Conservation (phyloP, 2,329 filamentous ascomycete genomes). For the Monosporascus sp. region DNA sequence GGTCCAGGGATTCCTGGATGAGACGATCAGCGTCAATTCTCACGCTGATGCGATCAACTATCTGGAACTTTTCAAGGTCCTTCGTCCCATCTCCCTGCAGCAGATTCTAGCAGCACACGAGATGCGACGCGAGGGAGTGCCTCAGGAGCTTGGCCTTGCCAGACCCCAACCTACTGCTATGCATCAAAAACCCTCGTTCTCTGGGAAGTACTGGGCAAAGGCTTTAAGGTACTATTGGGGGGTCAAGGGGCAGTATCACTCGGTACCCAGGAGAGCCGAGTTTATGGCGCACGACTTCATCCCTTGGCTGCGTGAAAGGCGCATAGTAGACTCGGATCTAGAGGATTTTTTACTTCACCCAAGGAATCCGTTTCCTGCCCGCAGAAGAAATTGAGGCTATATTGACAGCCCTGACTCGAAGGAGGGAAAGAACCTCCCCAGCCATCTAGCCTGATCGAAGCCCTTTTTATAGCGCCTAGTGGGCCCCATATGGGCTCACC, state of each 20-base stretch:
- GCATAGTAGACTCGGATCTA: no score
- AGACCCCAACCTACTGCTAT: conserved; percentile 1
- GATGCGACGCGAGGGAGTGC: conserved; percentile 1
- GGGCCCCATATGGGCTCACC: no score
- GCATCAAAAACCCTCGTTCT: conserved; percentile 1
- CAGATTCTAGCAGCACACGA: conserved; percentile 2
- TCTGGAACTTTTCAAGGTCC: conserved; percentile 3
- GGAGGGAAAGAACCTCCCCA: no score
- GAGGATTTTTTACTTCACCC: no score
- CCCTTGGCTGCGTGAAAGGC: no score
- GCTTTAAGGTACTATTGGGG: background rate
- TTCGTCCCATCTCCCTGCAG: conserved; percentile 4
- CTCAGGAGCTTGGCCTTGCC: conserved; percentile 1
- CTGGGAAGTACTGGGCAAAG: conserved; percentile 1
- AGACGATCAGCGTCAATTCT: conserved; percentile 3
- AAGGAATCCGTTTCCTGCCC: no score
- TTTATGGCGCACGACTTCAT: no score
- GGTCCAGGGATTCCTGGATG: conserved; percentile 1
- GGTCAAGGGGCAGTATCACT: background rate
- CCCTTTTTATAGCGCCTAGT: no score
- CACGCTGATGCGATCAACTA: conserved; percentile 5
- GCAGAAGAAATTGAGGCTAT: no score
- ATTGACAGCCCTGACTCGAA: no score
- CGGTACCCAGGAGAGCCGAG: no score
- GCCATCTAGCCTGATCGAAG: no score